Base-by-base conservation (phyloP, 768 basidiomycete genomes). In the Roridomyces roridus region DNA sequence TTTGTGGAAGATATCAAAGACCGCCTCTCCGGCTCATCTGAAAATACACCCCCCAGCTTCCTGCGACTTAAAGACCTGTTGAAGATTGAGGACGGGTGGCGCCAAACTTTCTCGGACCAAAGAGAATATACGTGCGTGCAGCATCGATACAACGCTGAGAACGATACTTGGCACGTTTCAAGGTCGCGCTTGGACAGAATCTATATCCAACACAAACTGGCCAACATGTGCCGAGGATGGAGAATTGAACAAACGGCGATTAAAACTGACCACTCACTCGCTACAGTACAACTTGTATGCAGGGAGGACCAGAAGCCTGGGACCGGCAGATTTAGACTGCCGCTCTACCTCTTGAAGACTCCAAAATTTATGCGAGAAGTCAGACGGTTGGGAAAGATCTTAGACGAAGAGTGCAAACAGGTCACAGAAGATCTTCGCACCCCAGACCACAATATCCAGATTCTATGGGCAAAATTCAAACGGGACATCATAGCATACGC, bases 381-480 rank as follows among this genome's bases (percentile, higher is more conserved):
- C 6, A 41, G 53, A 1, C 36, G 39, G 9, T 18, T 48, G 2
- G 49, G 8, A 9, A 52, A 37, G 11, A 29, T 15, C 6, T 26
- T 40, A 6, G 28, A 31, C 35, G 15, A 12, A 0, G 43, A 46
- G 20, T 1, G 1, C 2, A 34, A 37, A 18, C 0, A 20, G 5
- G 17, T 45, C 17, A 28, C 1, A 4, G 3, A 18, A 8, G 18
- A 8, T 6, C 48, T 18, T 6, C 35, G 43, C 1, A 46, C 6
- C 35, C 11, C 11, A 5, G 29, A 34, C 6, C 37, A 51, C 10
- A 51, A 62, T 35, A 9, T 51, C 18, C 40, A 51, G 35, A 51
- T 21, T 2, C 6, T 43, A 34, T 51, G 40, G 50, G 40, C 28
- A 6, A 28, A 51, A n/a, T 51, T 42, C 29, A 51, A 51, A 51